Percentiles rank a stretch among this genome's conserved stretches.
phyloP scores from a whole-genome alignment of 148 eudicot species.

The Amaranthus hypochondriacus region DNA sequence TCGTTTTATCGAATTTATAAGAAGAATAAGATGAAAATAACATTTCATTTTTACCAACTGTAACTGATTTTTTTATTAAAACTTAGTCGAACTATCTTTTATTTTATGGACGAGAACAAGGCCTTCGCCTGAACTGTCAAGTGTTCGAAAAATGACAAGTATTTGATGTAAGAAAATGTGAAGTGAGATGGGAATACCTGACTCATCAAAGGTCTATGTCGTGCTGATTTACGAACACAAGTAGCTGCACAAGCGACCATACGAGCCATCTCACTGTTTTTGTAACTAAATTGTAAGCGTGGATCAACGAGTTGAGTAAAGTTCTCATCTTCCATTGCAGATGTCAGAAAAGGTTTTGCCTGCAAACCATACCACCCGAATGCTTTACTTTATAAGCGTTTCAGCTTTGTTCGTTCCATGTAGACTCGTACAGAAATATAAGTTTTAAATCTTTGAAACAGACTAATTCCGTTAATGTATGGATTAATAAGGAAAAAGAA shows the following conservation, averaged over 20 bases:
- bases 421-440: not conserved
- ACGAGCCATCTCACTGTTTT: conserved; percentile 66
- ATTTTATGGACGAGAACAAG: too few relatives aligned
- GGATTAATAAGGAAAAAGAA: not conserved
- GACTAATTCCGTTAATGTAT: not conserved
- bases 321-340: conserved; percentile 67
- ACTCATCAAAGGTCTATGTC: conserved; percentile 75
- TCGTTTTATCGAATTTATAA: conserved; percentile 1
- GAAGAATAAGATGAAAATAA: too few relatives aligned
- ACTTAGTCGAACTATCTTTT: too few relatives aligned
- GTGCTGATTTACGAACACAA: conserved; percentile 80
- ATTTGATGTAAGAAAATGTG: not conserved
- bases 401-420: not conserved
- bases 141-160: not conserved
- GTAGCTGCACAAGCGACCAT: conserved; percentile 87
- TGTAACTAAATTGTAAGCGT: conserved; percentile 45
- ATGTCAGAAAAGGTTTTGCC: conserved; percentile 78
- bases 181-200: conserved; percentile 42
- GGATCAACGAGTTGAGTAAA: conserved; percentile 59
- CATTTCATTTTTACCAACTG: too few relatives aligned
- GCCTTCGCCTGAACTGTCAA: too few relatives aligned
- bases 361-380: conserved; percentile 19
- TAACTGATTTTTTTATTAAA: too few relatives aligned
- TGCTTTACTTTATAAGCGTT: not conserved
- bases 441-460: not conserved